Base-by-base conservation (phyloP, 257 asterid genomes). In the Penstemon eatonii region DNA sequence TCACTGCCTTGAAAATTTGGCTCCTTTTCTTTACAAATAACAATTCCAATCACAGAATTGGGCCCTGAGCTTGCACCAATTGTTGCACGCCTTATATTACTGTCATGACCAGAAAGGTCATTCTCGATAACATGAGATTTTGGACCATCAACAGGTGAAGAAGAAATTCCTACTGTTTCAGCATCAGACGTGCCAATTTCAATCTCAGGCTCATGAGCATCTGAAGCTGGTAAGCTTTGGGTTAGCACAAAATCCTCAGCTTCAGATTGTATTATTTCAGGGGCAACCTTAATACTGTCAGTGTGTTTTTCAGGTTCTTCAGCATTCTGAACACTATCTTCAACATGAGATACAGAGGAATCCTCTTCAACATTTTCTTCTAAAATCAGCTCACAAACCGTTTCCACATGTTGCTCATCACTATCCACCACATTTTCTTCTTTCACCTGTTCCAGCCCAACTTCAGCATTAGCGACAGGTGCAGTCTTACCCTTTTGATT, bases 11-110 rank as follows among this genome's bases (percentile, higher is more conserved):
- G 71, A 19, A 51, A 44, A 71, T 60, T 65, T 55, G 63, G 59
- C 63, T 72, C 75, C 53, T 44, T 65, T 66, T 60, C 80, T 54
- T 75, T 51, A 10, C 19, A 42, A 61, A 60, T 64, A 42, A 66
- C 73, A 19, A 0, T 4, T 44, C 51, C 73, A 65, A 53, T 58
- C 8, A 43, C 61, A 64, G 72, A 7, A 60, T 65, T 61, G 13
- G 76, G 69, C 56, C 40, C 73, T 18, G 74, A 68, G 72, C 56
- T 65, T 71, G 72, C 66, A 55, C 51, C 83, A 18, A 54, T 40
- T 8, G 42, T 25, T 10, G 53, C 38, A 52, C 62, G 13, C 38
- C 7, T 25, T 49, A 38, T 58, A 1, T 12, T 18, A 38, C 46
- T 55, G 41, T 73, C 81, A 39, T 65, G 46, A 61, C 41, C 51